phyloP scores from a whole-genome alignment of 2,329 filamentous ascomycete genomes.

The Fusarium mundagurra region DNA sequence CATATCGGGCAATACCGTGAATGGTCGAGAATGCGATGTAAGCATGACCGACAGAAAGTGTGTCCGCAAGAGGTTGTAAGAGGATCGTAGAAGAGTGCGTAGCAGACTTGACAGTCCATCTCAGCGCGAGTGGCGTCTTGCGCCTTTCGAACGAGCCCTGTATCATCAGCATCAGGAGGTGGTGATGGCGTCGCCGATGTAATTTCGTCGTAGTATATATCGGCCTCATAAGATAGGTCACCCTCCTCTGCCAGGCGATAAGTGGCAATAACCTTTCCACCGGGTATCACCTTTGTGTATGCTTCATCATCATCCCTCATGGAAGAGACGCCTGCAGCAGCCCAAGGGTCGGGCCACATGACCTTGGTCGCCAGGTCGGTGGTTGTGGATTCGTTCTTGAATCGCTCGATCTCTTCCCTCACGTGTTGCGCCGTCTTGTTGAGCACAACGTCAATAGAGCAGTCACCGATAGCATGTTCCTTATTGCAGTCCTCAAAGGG shows the following conservation, averaged over 20 bases:
- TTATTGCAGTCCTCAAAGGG: slow-evolving; percentile 72
- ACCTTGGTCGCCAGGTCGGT: slow-evolving; percentile 51
- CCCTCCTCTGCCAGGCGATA: slow-evolving; percentile 73
- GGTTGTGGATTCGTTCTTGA: slow-evolving; percentile 44
- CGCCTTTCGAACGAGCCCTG: slow-evolving; percentile 60
- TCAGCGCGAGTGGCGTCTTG: slow-evolving; percentile 72
- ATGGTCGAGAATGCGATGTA: slow-evolving; percentile 80
- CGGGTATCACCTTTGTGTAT: slow-evolving; percentile 54
- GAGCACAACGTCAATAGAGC: slow-evolving; percentile 78
- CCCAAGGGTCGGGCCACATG: slow-evolving; percentile 51
- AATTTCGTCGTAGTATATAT: slow-evolving; percentile 60
- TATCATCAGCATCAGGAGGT: slow-evolving; percentile 44
- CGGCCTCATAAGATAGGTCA: slow-evolving; percentile 64
- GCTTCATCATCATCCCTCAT: slow-evolving; percentile 47
- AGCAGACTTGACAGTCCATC: slow-evolving; percentile 90
- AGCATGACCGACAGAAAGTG: slow-evolving; percentile 85
- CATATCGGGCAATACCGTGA: slow-evolving; percentile 84
- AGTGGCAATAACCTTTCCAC: slow-evolving; percentile 71
- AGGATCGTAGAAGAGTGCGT: slow-evolving; percentile 81
- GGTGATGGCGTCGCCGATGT: slow-evolving; percentile 24
- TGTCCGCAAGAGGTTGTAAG: slow-evolving; percentile 88
- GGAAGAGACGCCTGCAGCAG: slow-evolving; percentile 53
- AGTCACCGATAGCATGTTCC: slow-evolving; percentile 82
- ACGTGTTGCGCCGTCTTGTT: slow-evolving; percentile 75
- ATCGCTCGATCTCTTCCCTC: slow-evolving; percentile 60